Conservation (phyloP, 495 filamentous ascomycete genomes). For the Stereocaulon alpinum region DNA sequence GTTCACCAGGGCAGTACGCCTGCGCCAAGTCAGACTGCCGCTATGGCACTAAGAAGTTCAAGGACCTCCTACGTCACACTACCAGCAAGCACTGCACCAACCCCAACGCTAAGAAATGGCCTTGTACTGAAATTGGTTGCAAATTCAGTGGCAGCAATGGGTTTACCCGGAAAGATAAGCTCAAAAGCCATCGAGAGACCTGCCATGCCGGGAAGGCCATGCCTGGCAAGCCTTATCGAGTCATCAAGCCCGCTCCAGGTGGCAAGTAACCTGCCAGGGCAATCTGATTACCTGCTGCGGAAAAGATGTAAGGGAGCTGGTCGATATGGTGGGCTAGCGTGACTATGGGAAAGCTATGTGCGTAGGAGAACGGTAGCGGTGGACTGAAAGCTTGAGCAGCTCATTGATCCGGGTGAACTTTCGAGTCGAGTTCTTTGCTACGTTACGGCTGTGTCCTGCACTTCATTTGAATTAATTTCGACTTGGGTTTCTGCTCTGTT, state of each 20-base stretch:
- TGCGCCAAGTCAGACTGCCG: constrained; percentile 5
- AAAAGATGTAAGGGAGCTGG: neutral
- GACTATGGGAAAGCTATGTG: neutral
- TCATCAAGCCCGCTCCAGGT: constrained; percentile 7
- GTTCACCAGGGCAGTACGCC: neutral
- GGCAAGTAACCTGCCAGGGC: neutral
- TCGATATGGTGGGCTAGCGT: neutral
- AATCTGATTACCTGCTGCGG: neutral
- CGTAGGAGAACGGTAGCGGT: neutral
- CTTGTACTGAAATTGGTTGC: constrained; percentile 9
- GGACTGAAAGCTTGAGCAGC: too few species aligned
- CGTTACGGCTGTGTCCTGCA: neutral
- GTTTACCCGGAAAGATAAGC: constrained; percentile 17
- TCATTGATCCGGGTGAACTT: too few species aligned
- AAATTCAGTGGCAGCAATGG: constrained; percentile 8
- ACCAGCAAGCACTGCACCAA: constrained; percentile 2
- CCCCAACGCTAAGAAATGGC: neutral
- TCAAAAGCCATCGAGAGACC: constrained; percentile 7
- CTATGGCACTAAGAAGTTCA: neutral
- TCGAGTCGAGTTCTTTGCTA: neutral
- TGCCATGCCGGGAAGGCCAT: neutral
- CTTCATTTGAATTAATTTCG: neutral
- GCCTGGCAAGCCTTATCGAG: constrained; percentile 5
- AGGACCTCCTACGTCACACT: constrained; percentile 9
- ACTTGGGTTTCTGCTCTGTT: too few species aligned